Conservation (phyloP, 495 filamentous ascomycete species). For the Daldinia decipiens region DNA sequence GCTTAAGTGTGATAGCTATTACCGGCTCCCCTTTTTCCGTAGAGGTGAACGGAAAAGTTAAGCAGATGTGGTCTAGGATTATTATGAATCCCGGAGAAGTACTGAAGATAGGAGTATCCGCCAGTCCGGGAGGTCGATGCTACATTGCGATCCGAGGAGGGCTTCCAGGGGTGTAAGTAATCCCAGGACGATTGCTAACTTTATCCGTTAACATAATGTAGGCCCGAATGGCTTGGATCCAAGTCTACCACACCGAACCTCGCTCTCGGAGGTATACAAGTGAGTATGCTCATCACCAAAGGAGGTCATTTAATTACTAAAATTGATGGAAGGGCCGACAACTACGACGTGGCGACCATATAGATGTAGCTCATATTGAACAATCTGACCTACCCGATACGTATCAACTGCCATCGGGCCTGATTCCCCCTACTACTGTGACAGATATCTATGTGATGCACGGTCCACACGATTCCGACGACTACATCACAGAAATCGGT, state of each 20-base stretch:
- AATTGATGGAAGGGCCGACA: conserved; percentile 62
- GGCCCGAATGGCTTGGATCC: conserved; percentile 65
- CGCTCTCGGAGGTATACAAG: conserved; percentile 61
- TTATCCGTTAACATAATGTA: neutral
- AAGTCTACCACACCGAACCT: conserved; percentile 67
- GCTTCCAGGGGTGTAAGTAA: conserved; percentile 57
- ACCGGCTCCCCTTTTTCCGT: conserved; percentile 64
- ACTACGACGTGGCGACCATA: conserved; percentile 64
- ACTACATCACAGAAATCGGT: conserved; percentile 61
- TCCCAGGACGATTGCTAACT: neutral
- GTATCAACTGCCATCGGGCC: conserved; percentile 32
- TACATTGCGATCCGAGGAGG: conserved; percentile 71
- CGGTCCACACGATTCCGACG: conserved; percentile 65
- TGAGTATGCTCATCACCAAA: conserved; percentile 9
- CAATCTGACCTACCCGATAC: conserved; percentile 1
- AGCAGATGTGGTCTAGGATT: conserved; percentile 62
- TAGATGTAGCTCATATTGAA: conserved; percentile 46
- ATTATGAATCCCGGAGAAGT: conserved; percentile 61
- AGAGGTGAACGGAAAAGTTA: conserved; percentile 56
- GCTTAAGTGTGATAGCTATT: conserved; percentile 60
- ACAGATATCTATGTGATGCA: conserved; percentile 65
- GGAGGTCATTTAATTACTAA: conserved; percentile 6
- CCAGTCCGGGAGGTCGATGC: conserved; percentile 60
- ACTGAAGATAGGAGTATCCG: conserved; percentile 63
- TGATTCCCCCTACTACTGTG: conserved; percentile 42